A percentile compares a stretch with the other conserved stretches of the same genome.
Conservation (phyloP, 2,329 filamentous ascomycete genomes). For the Lachnellula suecica region DNA sequence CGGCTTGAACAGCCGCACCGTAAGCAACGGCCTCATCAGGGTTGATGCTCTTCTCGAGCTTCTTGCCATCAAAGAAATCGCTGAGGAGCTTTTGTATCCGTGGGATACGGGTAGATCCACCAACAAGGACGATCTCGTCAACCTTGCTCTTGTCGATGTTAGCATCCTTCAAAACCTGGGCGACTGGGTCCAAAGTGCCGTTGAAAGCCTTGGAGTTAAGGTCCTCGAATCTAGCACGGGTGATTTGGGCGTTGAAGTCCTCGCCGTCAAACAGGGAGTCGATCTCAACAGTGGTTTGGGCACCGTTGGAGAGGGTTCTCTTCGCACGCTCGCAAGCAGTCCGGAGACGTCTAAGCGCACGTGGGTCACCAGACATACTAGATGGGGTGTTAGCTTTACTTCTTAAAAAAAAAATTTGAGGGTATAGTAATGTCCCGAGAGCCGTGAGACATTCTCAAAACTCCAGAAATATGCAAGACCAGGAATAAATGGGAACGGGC, state of each 20-base stretch:
- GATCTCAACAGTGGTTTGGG: constrained; percentile 97
- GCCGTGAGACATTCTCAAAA: too few species aligned
- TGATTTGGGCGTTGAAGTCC: constrained; percentile 96
- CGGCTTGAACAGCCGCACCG: constrained; percentile 97
- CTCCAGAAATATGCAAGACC: too few species aligned
- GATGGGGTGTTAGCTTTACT: constrained; percentile 2
- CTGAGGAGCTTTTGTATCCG: constrained; percentile 98
- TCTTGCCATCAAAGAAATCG: constrained; percentile 99
- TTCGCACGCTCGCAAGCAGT: constrained; percentile 99
- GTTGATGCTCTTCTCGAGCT: constrained; percentile 99
- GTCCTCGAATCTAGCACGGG: constrained; percentile 98
- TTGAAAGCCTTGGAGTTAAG: constrained; percentile 94
- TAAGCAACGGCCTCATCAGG: constrained; percentile 99
- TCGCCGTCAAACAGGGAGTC: constrained; percentile 98
- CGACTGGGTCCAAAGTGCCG: constrained; percentile 91
- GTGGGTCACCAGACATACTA: constrained; percentile 75
- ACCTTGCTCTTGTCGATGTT: constrained; percentile 84
- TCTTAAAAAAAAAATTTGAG: too few species aligned
- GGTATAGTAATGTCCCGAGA: too few species aligned
- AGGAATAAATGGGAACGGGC: background rate
- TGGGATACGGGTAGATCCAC: constrained; percentile 98
- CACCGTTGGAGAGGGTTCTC: constrained; percentile 96
- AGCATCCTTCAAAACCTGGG: constrained; percentile 95
- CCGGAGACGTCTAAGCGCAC: constrained; percentile 91
- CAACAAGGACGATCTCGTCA: constrained; percentile 98